Percentiles rank a stretch among this genome's conserved stretches.
Conservation (phyloP, 164 flowering plant species). For the Echeveria elegans region DNA sequence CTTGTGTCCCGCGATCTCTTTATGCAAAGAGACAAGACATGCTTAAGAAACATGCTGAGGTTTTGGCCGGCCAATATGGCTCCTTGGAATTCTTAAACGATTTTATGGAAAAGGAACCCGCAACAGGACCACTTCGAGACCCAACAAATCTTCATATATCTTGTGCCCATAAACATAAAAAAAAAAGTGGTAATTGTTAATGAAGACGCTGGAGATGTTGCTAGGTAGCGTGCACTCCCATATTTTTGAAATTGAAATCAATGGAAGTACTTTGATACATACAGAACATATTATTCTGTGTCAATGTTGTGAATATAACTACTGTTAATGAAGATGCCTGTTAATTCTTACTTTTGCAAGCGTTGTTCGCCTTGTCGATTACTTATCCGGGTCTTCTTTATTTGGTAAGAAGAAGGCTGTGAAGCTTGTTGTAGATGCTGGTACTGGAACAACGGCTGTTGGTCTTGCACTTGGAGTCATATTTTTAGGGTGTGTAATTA, state of each 20-base stretch:
- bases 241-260: background rate
- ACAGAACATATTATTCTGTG: background rate
- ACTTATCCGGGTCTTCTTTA: conserved; percentile 57
- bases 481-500: conserved; percentile 50
- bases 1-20: conserved; percentile 61
- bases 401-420: conserved; percentile 50
- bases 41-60: conserved; percentile 53
- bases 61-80: conserved; percentile 54
- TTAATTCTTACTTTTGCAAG: conserved; percentile 30
- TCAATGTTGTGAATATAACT: background rate
- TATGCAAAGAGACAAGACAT: conserved; percentile 75
- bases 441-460: conserved; percentile 92
- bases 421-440: conserved; percentile 77
- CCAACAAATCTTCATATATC: conserved; percentile 11
- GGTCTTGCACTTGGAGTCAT: conserved; percentile 73
- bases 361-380: conserved; percentile 62
- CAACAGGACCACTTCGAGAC: conserved; percentile 10
- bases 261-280: background rate
- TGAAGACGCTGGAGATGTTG: conserved; percentile 91
- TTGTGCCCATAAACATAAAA: conserved; percentile 21
- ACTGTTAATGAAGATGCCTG: background rate
- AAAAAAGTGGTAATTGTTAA: conserved; percentile 55
- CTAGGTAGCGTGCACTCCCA: conserved; percentile 32
- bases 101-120: conserved; percentile 25
- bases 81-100: conserved; percentile 40